Evolutionary conservation across 306 rosid species (phyloP).

Genomic region (Bauhinia variegata): DNA sequence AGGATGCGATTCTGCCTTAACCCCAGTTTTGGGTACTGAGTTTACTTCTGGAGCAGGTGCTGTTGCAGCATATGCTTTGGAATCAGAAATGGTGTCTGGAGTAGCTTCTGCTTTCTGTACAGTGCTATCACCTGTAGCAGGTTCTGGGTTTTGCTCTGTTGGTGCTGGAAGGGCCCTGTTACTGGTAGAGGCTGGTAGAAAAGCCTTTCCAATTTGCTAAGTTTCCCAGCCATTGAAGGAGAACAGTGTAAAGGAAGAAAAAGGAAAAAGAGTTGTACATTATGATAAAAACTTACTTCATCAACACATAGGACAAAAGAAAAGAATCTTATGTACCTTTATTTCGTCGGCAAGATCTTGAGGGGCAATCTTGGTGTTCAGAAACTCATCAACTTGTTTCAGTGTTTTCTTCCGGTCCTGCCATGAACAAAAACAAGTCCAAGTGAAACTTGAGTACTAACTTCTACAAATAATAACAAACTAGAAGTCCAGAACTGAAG

Average conservation of each 20-base stretch:
- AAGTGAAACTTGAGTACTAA: not conserved
- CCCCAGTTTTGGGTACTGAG: constrained; percentile 66
- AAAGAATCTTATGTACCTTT: constrained; percentile 52
- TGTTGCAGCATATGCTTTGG: constrained; percentile 47
- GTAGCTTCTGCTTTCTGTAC: constrained; percentile 56
- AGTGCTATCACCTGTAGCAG: constrained; percentile 43
- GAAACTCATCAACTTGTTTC: constrained; percentile 71
- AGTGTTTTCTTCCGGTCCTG: constrained; percentile 85
- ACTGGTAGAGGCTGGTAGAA: constrained; percentile 62
- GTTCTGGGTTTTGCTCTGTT: constrained; percentile 47
- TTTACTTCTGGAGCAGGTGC: constrained; percentile 59
- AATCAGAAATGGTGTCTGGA: constrained; percentile 35
- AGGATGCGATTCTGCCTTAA: constrained; percentile 62
- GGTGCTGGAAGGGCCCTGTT: constrained; percentile 76
- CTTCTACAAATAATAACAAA: not conserved
- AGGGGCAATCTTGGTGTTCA: constrained; percentile 91
- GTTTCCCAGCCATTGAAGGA: constrained; percentile 33
- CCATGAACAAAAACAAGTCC: constrained; percentile 12
- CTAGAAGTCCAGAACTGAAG: no score
- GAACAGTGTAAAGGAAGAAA: constrained; percentile 22
- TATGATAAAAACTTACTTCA: not conserved
- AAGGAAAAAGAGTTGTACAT: no score
- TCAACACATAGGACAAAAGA: not conserved
- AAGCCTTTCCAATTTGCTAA: constrained; percentile 86
- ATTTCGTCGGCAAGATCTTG: constrained; percentile 77